phyloP scores from a whole-genome alignment of 164 flowering plant genomes.

The Magnolia sinica region DNA sequence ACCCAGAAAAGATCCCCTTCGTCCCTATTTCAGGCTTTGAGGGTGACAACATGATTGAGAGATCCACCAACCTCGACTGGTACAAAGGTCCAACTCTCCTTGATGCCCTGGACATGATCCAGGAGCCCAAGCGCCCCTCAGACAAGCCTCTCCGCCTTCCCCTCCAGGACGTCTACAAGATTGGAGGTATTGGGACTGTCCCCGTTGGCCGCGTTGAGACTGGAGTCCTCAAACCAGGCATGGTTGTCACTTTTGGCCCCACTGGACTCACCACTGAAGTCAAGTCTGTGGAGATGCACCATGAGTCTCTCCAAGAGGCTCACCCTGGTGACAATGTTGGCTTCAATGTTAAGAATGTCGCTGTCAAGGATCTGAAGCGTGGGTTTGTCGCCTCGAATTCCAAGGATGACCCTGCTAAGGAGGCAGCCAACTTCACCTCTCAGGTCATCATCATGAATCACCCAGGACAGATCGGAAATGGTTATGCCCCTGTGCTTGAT shows the following conservation, averaged over 20 bases:
- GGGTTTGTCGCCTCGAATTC: slow-evolving; percentile 68
- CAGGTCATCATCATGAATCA: slow-evolving; percentile 84
- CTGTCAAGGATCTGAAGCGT: slow-evolving; percentile 74
- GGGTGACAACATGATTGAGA: slow-evolving; percentile 84
- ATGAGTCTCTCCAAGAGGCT: slow-evolving; percentile 59
- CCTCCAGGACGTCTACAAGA: slow-evolving; percentile 72
- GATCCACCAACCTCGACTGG: slow-evolving; percentile 76
- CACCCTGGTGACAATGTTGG: slow-evolving; percentile 70
- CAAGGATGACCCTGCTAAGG: slow-evolving; percentile 70
- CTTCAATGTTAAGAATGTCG: slow-evolving; percentile 67
- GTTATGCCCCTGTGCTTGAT: slow-evolving; percentile 66
- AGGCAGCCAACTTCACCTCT: slow-evolving; percentile 63
- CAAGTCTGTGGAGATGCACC: slow-evolving; percentile 77
- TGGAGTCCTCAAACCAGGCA: slow-evolving; percentile 59
- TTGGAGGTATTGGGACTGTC: slow-evolving; percentile 71
- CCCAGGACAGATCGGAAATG: slow-evolving; percentile 70
- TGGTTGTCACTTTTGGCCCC: slow-evolving; percentile 73
- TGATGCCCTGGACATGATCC: slow-evolving; percentile 57
- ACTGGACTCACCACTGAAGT: slow-evolving; percentile 67
- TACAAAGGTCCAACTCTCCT: slow-evolving; percentile 80
- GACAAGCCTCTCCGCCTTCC: slow-evolving; percentile 82
- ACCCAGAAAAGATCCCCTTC: slow-evolving; percentile 73
- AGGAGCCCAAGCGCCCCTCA: slow-evolving; percentile 65
- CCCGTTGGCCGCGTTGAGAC: slow-evolving; percentile 72
- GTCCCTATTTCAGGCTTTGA: slow-evolving; percentile 81